Percentiles rank a stretch among this genome's conserved stretches.
Conservation (phyloP, 176 grass and related monocot genomes). For the Aegilops tauschii region DNA sequence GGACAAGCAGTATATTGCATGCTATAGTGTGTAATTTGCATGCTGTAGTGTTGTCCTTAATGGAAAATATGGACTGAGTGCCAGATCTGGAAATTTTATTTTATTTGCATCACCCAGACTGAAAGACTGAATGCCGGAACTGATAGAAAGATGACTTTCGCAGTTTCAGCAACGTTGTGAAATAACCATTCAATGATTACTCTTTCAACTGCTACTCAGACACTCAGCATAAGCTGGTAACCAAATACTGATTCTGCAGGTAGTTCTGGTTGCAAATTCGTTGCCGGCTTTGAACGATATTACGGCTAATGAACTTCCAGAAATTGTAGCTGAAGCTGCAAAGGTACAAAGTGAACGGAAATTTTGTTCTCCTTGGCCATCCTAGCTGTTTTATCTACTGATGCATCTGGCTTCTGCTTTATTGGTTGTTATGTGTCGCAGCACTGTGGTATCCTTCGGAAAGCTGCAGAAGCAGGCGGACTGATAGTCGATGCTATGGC, state of each 20-base stretch:
- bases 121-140: background rate
- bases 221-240: background rate
- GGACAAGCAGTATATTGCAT: background rate
- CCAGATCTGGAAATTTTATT: background rate
- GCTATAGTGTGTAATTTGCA: background rate
- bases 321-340: conserved; percentile 95
- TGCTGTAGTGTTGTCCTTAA: background rate
- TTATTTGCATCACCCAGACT: background rate
- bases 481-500: conserved; percentile 92
- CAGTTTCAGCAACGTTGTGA: background rate
- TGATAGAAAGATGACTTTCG: background rate
- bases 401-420: conserved; percentile 22
- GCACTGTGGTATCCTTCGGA: conserved; percentile 88
- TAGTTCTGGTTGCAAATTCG: conserved; percentile 95
- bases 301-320: conserved; percentile 90
- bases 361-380: background rate
- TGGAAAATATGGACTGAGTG: background rate
- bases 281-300: conserved; percentile 91
- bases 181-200: conserved; percentile 19
- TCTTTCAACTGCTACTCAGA: background rate
- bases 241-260: conserved; percentile 47
- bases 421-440: conserved; percentile 29
- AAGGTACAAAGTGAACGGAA: conserved; percentile 53
- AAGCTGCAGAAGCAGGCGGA: conserved; percentile 92
- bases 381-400: background rate